A percentile compares a stretch with the other conserved stretches of the same genome.
Evolutionary conservation across 1,139 yeast species (phyloP).

Genomic region (Taiozyma sp.): DNA sequence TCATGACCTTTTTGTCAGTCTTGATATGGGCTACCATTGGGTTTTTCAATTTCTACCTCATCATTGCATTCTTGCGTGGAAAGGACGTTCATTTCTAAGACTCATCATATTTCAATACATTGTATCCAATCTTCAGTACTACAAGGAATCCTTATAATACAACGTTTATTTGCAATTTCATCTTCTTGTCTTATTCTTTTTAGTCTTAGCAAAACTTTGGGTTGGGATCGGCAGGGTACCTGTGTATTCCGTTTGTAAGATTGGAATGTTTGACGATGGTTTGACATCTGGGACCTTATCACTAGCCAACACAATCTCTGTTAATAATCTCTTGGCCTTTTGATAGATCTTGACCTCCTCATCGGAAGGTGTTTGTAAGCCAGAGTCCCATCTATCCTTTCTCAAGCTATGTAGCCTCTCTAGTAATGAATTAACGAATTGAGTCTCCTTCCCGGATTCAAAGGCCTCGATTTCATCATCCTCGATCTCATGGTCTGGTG

Average conservation of each 20-base stretch:
- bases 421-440: slow-evolving; percentile 50
- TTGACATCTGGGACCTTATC: slow-evolving; percentile 23
- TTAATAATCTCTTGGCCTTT: slow-evolving; percentile 44
- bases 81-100: slow-evolving; percentile 52
- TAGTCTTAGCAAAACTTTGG: slow-evolving; percentile 27
- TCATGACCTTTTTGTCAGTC: slow-evolving; percentile 49
- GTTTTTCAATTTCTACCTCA: slow-evolving; percentile 66
- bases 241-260: slow-evolving; percentile 63
- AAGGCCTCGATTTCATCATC: slow-evolving; percentile 50
- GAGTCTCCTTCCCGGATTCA: slow-evolving; percentile 40
- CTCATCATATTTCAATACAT: not conserved
- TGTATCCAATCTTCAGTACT: not conserved
- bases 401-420: slow-evolving; percentile 59
- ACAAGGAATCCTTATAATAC: not conserved
- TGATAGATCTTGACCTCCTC: slow-evolving; percentile 46
- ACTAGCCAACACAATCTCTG: slow-evolving; percentile 34
- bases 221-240: slow-evolving; percentile 75
- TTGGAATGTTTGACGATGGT: slow-evolving; percentile 44
- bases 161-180: slow-evolving; percentile 1
- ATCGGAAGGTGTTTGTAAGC: slow-evolving; percentile 34
- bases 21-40: slow-evolving; percentile 69
- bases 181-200: slow-evolving; percentile 24
- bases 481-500: slow-evolving; percentile 43
- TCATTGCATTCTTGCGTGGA: slow-evolving; percentile 61
- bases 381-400: slow-evolving; percentile 45